Percentiles rank a stretch among this genome's conserved stretches.
Evolutionary conservation across 495 filamentous ascomycete species (phyloP).

Genomic region (Penicillium robsamsonii): DNA sequence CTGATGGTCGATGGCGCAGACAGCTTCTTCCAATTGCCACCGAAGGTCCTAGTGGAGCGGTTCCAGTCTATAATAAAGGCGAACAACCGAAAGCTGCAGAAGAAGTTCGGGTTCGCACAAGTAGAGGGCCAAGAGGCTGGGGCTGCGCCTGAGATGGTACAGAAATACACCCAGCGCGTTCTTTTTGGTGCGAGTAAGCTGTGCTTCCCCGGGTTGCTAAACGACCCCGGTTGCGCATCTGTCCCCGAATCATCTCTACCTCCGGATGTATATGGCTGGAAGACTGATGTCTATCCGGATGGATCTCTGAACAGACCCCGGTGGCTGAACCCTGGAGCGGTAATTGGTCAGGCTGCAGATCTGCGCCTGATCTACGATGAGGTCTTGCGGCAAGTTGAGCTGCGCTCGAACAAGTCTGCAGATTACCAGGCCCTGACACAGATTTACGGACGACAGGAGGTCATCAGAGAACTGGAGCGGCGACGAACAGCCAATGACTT

Average conservation of each 20-base stretch:
- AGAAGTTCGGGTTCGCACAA: conserved; percentile 47
- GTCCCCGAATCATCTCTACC: conserved; percentile 57
- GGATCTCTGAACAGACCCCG: conserved; percentile 46
- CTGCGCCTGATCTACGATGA: conserved; percentile 51
- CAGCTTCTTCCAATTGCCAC: conserved; percentile 61
- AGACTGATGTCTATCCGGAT: conserved; percentile 47
- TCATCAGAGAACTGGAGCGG: conserved; percentile 51
- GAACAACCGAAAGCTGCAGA: conserved; percentile 47
- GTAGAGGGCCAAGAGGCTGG: conserved; percentile 26
- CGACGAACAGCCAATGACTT: conserved; percentile 34
- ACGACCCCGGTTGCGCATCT: conserved; percentile 51
- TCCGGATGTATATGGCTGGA: conserved; percentile 55
- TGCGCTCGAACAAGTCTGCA: conserved; percentile 33
- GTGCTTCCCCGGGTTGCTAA: conserved; percentile 46
- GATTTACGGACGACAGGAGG: conserved; percentile 60
- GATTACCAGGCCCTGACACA: conserved; percentile 54
- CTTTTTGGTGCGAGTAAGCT: conserved; percentile 61
- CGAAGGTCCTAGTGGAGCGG: conserved; percentile 55
- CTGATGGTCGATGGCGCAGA: conserved; percentile 58
- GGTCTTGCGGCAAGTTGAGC: conserved; percentile 42
- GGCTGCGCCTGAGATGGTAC: conserved; percentile 32
- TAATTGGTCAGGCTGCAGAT: conserved; percentile 53
- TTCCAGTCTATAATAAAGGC: conserved; percentile 51
- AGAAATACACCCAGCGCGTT: conserved; percentile 55
- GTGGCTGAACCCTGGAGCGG: conserved; percentile 51